Conservation (phyloP, 768 basidiomycete genomes). For the Chalciporus pseudorubinellus region DNA sequence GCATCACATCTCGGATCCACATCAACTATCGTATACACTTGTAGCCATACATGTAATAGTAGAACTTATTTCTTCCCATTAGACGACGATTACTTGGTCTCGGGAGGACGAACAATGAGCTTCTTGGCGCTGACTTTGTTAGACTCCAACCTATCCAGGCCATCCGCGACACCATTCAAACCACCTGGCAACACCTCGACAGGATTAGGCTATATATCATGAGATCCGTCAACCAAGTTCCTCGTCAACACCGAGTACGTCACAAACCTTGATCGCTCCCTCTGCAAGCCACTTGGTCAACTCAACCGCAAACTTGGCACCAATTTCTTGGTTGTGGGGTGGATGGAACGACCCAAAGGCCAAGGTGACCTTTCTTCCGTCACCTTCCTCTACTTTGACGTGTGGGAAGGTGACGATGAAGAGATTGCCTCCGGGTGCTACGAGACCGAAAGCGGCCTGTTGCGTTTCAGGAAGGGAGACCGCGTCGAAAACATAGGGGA, state of each 20-base stretch:
- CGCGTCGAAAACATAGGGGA: slow-evolving; percentile 23
- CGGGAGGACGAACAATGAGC: slow-evolving; percentile 31
- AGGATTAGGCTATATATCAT: slow-evolving; percentile 31
- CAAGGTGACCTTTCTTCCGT: slow-evolving; percentile 3
- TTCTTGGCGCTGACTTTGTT: slow-evolving; percentile 38
- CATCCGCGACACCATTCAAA: slow-evolving; percentile 31
- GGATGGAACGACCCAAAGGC: slow-evolving; percentile 6
- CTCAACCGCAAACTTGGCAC: slow-evolving; percentile 11
- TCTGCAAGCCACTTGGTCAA: slow-evolving; percentile 18
- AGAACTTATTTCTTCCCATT: not conserved
- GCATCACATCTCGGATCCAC: not conserved
- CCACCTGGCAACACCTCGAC: slow-evolving; percentile 40
- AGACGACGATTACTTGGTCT: slow-evolving; percentile 33
- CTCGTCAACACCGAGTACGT: not conserved
- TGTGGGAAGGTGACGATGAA: slow-evolving; percentile 2
- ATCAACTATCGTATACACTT: not conserved
- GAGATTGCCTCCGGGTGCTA: slow-evolving; percentile 31
- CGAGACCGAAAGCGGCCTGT: slow-evolving; percentile 26
- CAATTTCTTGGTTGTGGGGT: slow-evolving; percentile 11
- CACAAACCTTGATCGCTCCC: slow-evolving; percentile 18
- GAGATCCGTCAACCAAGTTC: not conserved
- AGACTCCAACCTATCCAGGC: slow-evolving; percentile 29
- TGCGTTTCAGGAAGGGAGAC: too few relatives aligned
- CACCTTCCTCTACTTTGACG: not conserved
- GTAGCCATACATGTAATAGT: not conserved